Evolutionary conservation across 2,329 filamentous ascomycete species (phyloP).

Genomic region (Venturia nashicola): DNA sequence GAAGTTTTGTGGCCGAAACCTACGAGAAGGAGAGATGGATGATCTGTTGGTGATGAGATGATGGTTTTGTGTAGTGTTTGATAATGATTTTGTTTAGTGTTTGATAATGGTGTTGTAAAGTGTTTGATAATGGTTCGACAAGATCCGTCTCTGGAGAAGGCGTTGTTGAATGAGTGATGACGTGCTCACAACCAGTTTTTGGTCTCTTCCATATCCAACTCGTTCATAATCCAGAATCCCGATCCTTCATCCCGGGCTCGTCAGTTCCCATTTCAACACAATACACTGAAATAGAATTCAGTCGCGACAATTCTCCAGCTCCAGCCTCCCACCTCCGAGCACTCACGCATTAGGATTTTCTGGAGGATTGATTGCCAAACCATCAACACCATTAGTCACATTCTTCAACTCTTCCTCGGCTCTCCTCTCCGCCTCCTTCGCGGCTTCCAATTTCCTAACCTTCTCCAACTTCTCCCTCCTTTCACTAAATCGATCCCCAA

Average conservation of each 20-base stretch:
- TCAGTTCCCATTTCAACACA: too few relatives aligned
- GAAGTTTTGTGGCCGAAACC: constrained; percentile 25
- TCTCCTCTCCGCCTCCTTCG: neutral
- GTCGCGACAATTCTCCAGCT: too few relatives aligned
- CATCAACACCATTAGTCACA: neutral
- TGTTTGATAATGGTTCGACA: too few relatives aligned
- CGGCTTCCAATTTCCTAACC: neutral
- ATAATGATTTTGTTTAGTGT: too few relatives aligned
- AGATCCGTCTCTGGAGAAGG: too few relatives aligned
- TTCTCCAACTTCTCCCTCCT: constrained; percentile 29
- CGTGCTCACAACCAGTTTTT: neutral
- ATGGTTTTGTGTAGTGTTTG: too few relatives aligned
- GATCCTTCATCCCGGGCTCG: too few relatives aligned
- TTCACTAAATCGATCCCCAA: constrained; percentile 52
- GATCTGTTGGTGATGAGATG: neutral
- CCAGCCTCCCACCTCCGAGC: neutral
- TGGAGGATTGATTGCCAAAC: neutral
- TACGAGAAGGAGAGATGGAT: constrained; percentile 12
- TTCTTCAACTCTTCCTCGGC: neutral
- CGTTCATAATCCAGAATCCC: neutral
- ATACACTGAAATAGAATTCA: too few relatives aligned
- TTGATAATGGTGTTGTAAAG: too few relatives aligned
- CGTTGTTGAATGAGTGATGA: neutral
- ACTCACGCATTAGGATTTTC: neutral
- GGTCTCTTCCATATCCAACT: neutral